Evolutionary conservation across 2,329 filamentous ascomycete species (phyloP).

Genomic region (Cladosporium sp.): DNA sequence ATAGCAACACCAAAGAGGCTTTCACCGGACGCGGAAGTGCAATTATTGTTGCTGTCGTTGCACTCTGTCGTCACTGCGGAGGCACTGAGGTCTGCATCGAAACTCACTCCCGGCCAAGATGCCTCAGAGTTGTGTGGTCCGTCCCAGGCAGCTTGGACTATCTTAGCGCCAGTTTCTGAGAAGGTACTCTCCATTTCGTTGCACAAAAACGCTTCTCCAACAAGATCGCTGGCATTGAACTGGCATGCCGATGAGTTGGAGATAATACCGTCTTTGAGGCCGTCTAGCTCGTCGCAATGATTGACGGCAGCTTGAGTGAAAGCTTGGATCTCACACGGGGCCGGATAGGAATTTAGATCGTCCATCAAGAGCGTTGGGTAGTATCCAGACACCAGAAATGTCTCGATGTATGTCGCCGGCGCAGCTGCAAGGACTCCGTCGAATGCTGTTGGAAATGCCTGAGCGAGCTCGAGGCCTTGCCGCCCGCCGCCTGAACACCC

Average conservation of each 20-base stretch:
- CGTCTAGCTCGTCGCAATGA: slow-evolving; percentile 33
- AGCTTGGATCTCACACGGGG: slow-evolving; percentile 30
- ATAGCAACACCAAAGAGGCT: slow-evolving; percentile 16
- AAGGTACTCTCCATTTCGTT: slow-evolving; percentile 20
- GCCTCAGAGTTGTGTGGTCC: slow-evolving; percentile 19
- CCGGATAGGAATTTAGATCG: slow-evolving; percentile 20
- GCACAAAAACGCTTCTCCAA: slow-evolving; percentile 25
- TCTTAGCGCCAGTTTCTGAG: slow-evolving; percentile 24
- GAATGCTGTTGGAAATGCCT: slow-evolving; percentile 32
- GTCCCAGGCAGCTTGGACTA: slow-evolving; percentile 29
- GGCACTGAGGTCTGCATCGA: not conserved
- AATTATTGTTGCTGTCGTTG: slow-evolving; percentile 13
- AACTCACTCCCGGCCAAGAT: not conserved
- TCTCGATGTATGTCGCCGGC: slow-evolving; percentile 34
- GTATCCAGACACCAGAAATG: slow-evolving; percentile 26
- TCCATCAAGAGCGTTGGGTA: slow-evolving; percentile 27
- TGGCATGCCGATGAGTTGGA: slow-evolving; percentile 23
- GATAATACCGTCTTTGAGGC: slow-evolving; percentile 32
- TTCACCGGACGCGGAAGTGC: slow-evolving; percentile 19
- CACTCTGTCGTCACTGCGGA: not conserved
- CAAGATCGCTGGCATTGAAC: slow-evolving; percentile 26
- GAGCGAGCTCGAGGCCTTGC: slow-evolving; percentile 33
- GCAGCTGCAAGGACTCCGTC: slow-evolving; percentile 37
- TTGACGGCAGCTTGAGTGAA: slow-evolving; percentile 30
- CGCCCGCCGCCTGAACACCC: slow-evolving; percentile 36